Evolutionary conservation across 192 early-diverging fungal genomes (phyloP).

Genomic region (Radiomyces spectabilis): DNA sequence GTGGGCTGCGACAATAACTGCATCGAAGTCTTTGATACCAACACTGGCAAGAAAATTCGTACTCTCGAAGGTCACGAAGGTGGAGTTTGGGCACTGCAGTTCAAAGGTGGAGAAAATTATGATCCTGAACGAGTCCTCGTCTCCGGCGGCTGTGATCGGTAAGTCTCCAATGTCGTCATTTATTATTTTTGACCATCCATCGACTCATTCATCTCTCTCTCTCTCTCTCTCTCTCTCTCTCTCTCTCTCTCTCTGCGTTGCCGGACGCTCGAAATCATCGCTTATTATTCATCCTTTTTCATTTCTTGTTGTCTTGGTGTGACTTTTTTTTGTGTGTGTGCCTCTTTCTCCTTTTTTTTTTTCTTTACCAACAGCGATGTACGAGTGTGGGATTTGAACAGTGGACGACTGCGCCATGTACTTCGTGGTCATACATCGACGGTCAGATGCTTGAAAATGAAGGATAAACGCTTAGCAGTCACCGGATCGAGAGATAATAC

Average conservation of each 20-base stretch:
- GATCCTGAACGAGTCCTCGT: constrained; percentile 66
- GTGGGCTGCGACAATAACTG: constrained; percentile 90
- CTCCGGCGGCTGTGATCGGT: constrained; percentile 91
- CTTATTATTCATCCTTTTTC: not conserved
- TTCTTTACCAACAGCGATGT: constrained; percentile 55
- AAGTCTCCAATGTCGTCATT: too few relatives aligned
- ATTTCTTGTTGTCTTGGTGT: not conserved
- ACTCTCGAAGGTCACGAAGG: constrained; percentile 82
- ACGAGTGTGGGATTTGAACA: constrained; percentile 90
- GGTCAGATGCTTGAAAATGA: constrained; percentile 86
- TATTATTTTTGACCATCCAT: not conserved
- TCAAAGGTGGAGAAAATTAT: constrained; percentile 9
- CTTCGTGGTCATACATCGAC: constrained; percentile 95
- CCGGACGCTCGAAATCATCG: not conserved
- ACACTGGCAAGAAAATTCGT: constrained; percentile 59
- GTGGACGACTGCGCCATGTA: constrained; percentile 76
- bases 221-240: not conserved
- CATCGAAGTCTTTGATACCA: constrained; percentile 88
- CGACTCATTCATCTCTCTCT: not conserved
- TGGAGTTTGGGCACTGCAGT: constrained; percentile 96
- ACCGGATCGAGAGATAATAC: constrained; percentile 92
- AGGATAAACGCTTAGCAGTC: constrained; percentile 58
- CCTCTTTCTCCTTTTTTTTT: not conserved
- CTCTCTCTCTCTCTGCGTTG: not conserved
- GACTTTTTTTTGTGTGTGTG: not conserved